These are phyloP conservation scores for Silene latifolia DNA, from an alignment of 148 eudicot genomes.

Conservation along the genomic window DNA sequence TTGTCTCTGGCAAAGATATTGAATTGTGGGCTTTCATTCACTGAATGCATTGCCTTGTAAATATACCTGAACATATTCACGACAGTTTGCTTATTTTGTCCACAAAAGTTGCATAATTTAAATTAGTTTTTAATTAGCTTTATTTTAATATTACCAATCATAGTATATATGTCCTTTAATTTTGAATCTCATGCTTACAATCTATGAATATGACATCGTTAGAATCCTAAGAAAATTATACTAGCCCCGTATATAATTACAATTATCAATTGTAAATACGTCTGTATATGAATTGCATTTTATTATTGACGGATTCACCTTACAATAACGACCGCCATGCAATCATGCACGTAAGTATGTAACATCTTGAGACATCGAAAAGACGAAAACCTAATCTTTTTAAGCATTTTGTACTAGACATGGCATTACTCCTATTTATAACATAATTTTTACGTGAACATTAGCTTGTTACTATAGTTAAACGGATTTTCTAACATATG, in stretches of 20 bases:
- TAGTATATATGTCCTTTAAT: constrained; percentile 29
- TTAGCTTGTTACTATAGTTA: too few relatives aligned
- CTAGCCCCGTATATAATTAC: too few relatives aligned
- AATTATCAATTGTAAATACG: too few relatives aligned
- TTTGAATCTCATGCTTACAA: constrained; percentile 19
- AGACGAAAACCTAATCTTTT: neutral
- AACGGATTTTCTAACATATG: too few relatives aligned
- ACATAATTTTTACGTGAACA: too few relatives aligned
- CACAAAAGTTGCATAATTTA: constrained; percentile 1
- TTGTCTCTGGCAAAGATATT: constrained; percentile 27
- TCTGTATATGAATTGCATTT: too few relatives aligned
- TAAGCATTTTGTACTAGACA: too few relatives aligned
- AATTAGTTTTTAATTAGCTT: constrained; percentile 6
- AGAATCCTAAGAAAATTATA: constrained; percentile 29
- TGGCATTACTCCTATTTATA: too few relatives aligned
- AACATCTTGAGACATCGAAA: neutral
- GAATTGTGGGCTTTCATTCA: constrained; percentile 32
- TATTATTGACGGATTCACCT: too few relatives aligned
- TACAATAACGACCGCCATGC: too few relatives aligned
- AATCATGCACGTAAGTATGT: too few relatives aligned
- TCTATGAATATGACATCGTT: constrained; percentile 31
- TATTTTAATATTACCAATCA: constrained; percentile 3
- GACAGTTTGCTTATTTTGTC: constrained; percentile 32
- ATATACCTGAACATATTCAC: constrained; percentile 41
- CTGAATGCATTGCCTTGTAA: constrained; percentile 40